phyloP scores from a whole-genome alignment of 768 basidiomycete species.

The Pulveroboletus ravenelii region DNA sequence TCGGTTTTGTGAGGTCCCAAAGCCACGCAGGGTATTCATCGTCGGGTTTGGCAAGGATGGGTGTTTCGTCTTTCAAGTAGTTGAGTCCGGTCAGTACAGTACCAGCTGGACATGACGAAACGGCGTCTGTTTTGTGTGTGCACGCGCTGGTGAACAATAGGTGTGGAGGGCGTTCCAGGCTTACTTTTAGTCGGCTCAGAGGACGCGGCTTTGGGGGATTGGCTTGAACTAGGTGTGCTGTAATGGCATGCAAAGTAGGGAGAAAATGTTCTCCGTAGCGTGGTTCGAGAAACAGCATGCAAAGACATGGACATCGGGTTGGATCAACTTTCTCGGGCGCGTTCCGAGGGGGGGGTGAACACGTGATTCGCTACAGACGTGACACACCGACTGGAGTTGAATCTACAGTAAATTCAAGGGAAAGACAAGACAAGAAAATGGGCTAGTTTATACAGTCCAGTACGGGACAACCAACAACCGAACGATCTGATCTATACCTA shows the following conservation, averaged over 20 bases:
- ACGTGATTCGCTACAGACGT: slow-evolving; percentile 1
- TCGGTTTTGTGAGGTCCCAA: slow-evolving; percentile 69
- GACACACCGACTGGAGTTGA: not conserved
- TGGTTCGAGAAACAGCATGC: slow-evolving; percentile 11
- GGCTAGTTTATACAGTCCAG: slow-evolving; percentile 10
- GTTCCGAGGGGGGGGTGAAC: not conserved
- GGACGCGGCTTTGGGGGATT: slow-evolving; percentile 1
- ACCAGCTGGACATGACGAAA: slow-evolving; percentile 65
- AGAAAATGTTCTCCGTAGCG: slow-evolving; percentile 9
- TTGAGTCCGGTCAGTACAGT: slow-evolving; percentile 77
- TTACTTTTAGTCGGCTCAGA: slow-evolving; percentile 19
- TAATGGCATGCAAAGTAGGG: slow-evolving; percentile 11
- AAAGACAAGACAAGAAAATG: not conserved
- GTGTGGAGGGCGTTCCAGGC: not conserved
- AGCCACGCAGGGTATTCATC: slow-evolving; percentile 87
- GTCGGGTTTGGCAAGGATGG: slow-evolving; percentile 73
- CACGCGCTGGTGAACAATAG: not conserved
- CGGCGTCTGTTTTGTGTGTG: slow-evolving; percentile 7
- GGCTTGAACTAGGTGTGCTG: not conserved
- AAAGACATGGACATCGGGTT: slow-evolving; percentile 14
- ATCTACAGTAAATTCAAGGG: slow-evolving; percentile 24
- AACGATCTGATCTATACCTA: slow-evolving; percentile 19
- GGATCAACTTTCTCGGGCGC: not conserved
- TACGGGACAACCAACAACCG: not conserved
- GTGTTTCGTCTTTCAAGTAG: slow-evolving; percentile 77